Conservation (phyloP, 1,139 yeast species). For the Debaryomyces nepalensis region DNA sequence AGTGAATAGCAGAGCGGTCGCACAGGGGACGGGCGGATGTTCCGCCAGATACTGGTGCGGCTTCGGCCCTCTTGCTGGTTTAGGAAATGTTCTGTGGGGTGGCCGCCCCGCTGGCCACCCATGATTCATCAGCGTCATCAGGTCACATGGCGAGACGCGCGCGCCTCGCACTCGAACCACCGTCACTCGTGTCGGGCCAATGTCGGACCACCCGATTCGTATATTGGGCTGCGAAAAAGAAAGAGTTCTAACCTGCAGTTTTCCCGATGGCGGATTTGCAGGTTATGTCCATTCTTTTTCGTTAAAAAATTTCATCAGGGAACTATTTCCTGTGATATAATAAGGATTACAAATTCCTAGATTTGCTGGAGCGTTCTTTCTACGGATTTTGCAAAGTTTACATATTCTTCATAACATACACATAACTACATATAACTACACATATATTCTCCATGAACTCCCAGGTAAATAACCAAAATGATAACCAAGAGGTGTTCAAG, state of each 20-base stretch:
- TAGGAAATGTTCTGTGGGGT: too few species aligned
- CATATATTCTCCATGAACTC: conserved; percentile 20
- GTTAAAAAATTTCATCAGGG: conserved; percentile 12
- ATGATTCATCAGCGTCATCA: too few species aligned
- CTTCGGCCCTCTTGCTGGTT: too few species aligned
- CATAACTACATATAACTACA: conserved; percentile 1
- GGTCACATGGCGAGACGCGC: background rate
- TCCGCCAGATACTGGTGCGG: too few species aligned
- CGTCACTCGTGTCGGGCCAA: background rate
- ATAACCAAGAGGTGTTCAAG: conserved; percentile 32
- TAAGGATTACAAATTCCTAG: conserved; percentile 8
- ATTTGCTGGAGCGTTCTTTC: conserved; percentile 3
- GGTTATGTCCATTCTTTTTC: conserved; percentile 12
- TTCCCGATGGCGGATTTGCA: conserved; percentile 2
- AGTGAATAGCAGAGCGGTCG: too few species aligned
- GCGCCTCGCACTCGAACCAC: background rate
- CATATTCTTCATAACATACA: background rate
- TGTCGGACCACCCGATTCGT: background rate
- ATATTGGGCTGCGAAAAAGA: conserved; percentile 10
- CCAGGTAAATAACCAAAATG: conserved; percentile 26
- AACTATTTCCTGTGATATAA: conserved; percentile 9
- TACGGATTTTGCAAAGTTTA: background rate
- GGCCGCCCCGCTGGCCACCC: too few species aligned
- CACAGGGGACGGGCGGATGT: too few species aligned
- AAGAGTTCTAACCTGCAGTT: conserved; percentile 4